These are phyloP conservation scores for Geotrichum restrictum DNA, from an alignment of 1,139 yeast genomes.

Conservation along the genomic window DNA sequence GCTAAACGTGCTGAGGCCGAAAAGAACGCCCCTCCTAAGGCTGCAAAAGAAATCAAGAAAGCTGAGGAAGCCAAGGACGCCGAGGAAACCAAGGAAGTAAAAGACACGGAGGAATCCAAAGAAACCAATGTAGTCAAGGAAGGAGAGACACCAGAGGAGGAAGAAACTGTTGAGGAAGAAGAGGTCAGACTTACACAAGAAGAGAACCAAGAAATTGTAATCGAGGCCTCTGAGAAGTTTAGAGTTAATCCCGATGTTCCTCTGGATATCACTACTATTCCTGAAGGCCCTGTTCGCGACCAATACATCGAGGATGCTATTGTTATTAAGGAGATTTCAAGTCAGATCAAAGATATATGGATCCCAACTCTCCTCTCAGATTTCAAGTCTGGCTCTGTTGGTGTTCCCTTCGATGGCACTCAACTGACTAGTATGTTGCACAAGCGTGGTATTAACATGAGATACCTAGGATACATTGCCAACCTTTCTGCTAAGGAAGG, in stretches of 20 bases:
- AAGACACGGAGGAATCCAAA: constrained; percentile 39
- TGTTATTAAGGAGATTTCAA: constrained; percentile 63
- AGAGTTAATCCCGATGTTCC: constrained; percentile 77
- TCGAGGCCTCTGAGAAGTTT: constrained; percentile 52
- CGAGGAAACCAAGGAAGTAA: constrained; percentile 12
- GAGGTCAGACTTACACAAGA: constrained; percentile 23
- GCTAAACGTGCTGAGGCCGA: constrained; percentile 17
- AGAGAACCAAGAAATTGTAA: constrained; percentile 51
- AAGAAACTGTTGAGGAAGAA: constrained; percentile 38
- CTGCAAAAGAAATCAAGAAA: constrained; percentile 21
- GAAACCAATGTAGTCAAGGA: too few relatives aligned
- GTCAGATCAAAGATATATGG: constrained; percentile 54
- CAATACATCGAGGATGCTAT: constrained; percentile 52
- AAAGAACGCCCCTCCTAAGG: constrained; percentile 20
- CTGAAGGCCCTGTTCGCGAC: constrained; percentile 44
- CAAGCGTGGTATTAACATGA: constrained; percentile 77
- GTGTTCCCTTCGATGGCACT: constrained; percentile 75
- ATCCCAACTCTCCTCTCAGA: constrained; percentile 63
- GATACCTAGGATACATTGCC: constrained; percentile 63
- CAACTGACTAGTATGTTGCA: constrained; percentile 71
- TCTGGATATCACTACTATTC: constrained; percentile 38
- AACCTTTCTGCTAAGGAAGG: constrained; percentile 15
- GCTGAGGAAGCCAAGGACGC: constrained; percentile 24
- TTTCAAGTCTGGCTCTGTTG: constrained; percentile 46
- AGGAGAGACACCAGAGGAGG: too few relatives aligned